phyloP scores from a whole-genome alignment of 371 early-diverging fungal species.

The Lichtheimia hyalospora region DNA sequence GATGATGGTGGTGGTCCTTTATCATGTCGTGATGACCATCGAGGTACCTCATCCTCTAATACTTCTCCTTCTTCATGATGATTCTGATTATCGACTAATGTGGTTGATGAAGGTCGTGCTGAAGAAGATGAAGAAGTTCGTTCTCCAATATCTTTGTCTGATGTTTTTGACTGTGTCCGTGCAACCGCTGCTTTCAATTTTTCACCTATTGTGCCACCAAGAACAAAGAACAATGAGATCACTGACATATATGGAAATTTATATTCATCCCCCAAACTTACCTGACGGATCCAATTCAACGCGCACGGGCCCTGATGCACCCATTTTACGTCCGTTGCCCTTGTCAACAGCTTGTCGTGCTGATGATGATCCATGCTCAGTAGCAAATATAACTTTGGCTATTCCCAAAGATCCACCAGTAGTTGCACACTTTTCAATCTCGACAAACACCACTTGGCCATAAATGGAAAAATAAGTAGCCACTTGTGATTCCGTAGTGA shows the following conservation, averaged over 20 bases:
- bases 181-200: conserved; percentile 23
- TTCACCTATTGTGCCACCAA: conserved; percentile 14
- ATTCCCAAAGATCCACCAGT: conserved; percentile 59
- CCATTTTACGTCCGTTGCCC: conserved; percentile 61
- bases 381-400: conserved; percentile 52
- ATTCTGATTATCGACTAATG: conserved; percentile 3
- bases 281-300: conserved; percentile 67
- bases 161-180: conserved; percentile 11
- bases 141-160: background rate
- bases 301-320: conserved; percentile 46
- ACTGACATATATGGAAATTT: conserved; percentile 2
- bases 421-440: conserved; percentile 52
- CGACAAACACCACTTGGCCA: conserved; percentile 49
- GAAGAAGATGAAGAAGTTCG: conserved; percentile 2
- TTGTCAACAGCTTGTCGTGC: conserved; percentile 55
- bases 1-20: conserved; percentile 6
- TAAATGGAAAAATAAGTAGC: conserved; percentile 55
- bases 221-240: background rate
- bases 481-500: conserved; percentile 45
- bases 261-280: conserved; percentile 14
- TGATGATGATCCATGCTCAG: conserved; percentile 30
- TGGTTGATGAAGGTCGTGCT: background rate
- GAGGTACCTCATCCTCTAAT: conserved; percentile 21
- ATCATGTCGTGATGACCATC: conserved; percentile 15
- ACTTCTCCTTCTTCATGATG: conserved; percentile 34